A percentile compares a stretch with the other conserved stretches of the same genome.
Evolutionary conservation across 2,329 filamentous ascomycete genomes (phyloP).

Genomic region (Epichloe uncinata): DNA sequence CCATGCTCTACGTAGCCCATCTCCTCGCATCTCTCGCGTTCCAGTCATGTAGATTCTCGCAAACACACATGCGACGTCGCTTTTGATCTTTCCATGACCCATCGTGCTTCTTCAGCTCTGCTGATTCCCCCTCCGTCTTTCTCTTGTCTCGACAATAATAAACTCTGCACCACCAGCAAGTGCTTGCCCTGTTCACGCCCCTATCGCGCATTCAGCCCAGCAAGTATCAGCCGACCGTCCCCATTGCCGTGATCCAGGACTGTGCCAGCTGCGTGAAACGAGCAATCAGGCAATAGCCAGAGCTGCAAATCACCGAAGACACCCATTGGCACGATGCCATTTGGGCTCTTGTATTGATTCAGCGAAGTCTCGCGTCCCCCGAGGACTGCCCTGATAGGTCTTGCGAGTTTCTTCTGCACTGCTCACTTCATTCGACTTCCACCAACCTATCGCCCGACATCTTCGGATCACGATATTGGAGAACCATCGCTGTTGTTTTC

Average conservation of each 20-base stretch:
- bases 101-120: not conserved
- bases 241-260: no score
- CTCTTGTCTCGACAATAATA: not conserved
- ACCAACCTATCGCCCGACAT: no score
- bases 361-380: conserved; percentile 3
- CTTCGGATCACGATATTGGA: no score
- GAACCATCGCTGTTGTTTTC: no score
- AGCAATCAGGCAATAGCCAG: not conserved
- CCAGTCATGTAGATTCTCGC: not conserved
- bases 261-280: no score
- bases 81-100: not conserved
- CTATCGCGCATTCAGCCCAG: not conserved
- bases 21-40: not conserved
- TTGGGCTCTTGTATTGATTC: not conserved
- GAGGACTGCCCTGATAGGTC: not conserved
- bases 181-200: not conserved
- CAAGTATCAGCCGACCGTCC: no score
- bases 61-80: not conserved
- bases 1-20: not conserved
- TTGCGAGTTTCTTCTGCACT: not conserved
- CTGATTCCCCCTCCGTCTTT: not conserved
- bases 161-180: not conserved
- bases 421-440: not conserved
- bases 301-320: not conserved
- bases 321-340: conserved; percentile 3